phyloP scores from a whole-genome alignment of 495 filamentous ascomycete genomes.

The Annulohypoxylon nitens region DNA sequence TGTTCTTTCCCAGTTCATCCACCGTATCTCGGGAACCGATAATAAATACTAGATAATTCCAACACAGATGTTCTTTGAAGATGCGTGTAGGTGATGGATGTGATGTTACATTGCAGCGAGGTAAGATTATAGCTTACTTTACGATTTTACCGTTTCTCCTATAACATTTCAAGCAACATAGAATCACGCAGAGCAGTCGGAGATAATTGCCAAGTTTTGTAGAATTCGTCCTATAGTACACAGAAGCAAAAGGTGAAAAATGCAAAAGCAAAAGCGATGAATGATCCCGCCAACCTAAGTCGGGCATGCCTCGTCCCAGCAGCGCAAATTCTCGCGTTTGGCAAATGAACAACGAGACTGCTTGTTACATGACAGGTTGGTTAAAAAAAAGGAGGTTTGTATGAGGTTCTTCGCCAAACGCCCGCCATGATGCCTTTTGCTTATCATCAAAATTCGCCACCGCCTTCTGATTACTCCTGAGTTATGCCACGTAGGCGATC shows the following conservation, averaged over 20 bases:
- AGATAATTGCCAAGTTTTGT: neutral
- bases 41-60: conserved; percentile 9
- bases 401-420: conserved; percentile 15
- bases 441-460: conserved; percentile 24
- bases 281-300: neutral
- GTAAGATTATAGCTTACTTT: neutral
- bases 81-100: neutral
- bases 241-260: neutral
- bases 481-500: neutral
- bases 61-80: neutral
- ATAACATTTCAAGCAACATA: neutral
- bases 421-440: conserved; percentile 32
- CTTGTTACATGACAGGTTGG: neutral
- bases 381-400: neutral
- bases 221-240: conserved; percentile 3
- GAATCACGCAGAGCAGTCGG: neutral
- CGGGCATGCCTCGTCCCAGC: neutral
- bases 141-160: neutral
- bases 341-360: neutral
- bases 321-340: neutral
- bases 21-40: neutral
- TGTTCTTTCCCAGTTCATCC: neutral
- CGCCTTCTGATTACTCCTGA: conserved; percentile 15
- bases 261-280: neutral
- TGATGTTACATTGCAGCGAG: neutral